Base-by-base conservation (phyloP, 352 stramenopile species). In the Phytophthora citricola region DNA sequence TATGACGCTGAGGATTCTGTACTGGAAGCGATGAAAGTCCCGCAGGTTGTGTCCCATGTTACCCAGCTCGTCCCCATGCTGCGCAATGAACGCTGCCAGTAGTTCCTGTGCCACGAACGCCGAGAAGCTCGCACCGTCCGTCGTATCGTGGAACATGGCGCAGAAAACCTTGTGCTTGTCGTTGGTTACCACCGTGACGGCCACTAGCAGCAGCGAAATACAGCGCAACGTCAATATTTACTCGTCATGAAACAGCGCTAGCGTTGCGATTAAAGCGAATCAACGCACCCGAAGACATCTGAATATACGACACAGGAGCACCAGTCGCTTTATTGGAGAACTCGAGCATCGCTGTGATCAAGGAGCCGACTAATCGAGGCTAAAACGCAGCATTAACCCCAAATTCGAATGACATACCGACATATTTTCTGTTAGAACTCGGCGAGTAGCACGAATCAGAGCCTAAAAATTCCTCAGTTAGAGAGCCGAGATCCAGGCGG, bases 281-380 rank as follows among this genome's bases (percentile, higher is more conserved):
- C 5, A 55, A 66, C 76, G 51, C 63, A 94, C 87, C 81, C 36
- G 77, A 84, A 20, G 81, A 87, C 58, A 98, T 83, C 54, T 97
- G 87, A 45, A 98, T 97, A 66, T 97, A 97, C 24, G 87, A 95
- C 12, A 98, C 91, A 11, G 87, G 91, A 51, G 91, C 84, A 22
- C 92, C 92, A 7, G 87, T 96, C 7, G 91, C 91, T 66, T 97
- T 94, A 39, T 79, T 79, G 22, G 87, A 94, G 75, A 97, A 98
- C 77, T 97, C 92, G 61, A 97, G 76, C 83, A 98, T 96, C 9
- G 92, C 89, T 5, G 90, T 97, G 64, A 98, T 78, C 17, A 98
- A 77, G 29, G 91, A 97, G 6, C 92, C 91, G 43, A 98, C 83
- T 31, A 98, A 68, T 45, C 91, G 85, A 26, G 92, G 90, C 87